Percentiles rank a stretch among this genome's conserved stretches.
Conservation (phyloP, 208 protist species). For the Acanthamoeba quina region DNA sequence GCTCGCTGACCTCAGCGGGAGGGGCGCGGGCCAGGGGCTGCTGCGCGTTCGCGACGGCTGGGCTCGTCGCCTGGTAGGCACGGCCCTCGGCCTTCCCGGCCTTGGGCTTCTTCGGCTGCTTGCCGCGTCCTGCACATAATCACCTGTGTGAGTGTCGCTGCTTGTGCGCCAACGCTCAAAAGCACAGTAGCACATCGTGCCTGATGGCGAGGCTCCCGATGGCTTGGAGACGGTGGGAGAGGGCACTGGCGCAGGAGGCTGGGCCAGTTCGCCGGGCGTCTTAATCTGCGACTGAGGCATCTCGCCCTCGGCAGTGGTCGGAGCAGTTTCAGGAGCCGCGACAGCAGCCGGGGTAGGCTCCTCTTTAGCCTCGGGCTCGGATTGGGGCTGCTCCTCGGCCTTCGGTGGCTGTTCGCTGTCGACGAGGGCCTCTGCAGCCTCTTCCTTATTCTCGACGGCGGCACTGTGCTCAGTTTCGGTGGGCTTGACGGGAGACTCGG, state of each 20-base stretch:
- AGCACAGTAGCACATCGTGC: neutral
- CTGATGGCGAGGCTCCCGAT: neutral
- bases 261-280: neutral
- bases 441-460: neutral
- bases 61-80: neutral
- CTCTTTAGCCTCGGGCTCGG: neutral
- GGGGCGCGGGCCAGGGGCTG: neutral
- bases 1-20: neutral
- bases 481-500: neutral
- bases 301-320: neutral
- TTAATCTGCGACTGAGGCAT: neutral
- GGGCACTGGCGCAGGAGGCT: neutral
- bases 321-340: neutral
- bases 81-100: neutral
- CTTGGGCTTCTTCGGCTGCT: constrained; percentile 26
- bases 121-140: neutral
- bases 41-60: neutral
- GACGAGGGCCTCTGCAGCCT: neutral
- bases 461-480: neutral
- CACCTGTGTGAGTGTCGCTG: neutral
- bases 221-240: neutral
- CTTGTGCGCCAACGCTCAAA: neutral
- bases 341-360: neutral
- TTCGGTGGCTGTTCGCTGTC: neutral
- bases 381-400: neutral